Percentiles rank a stretch among this genome's conserved stretches.
Conservation (phyloP, 352 stramenopile genomes). For the Globisporangium cystogenes region DNA sequence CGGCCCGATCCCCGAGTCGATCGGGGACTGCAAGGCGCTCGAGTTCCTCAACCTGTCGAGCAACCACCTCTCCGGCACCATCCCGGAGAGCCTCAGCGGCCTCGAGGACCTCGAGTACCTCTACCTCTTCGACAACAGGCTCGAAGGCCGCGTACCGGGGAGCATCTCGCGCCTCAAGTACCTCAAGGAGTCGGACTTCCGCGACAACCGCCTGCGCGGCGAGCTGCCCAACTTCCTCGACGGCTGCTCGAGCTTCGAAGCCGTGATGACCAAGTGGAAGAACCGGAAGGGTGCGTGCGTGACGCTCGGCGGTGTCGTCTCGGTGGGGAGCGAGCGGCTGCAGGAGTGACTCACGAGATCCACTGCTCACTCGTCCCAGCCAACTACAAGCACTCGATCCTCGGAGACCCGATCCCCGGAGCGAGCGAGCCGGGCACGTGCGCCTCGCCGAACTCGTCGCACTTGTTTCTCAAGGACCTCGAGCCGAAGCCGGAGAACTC, state of each 20-base stretch:
- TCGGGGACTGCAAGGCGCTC: slow-evolving; percentile 66
- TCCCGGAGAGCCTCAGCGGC: slow-evolving; percentile 64
- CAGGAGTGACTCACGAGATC: too few relatives aligned
- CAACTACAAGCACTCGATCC: slow-evolving; percentile 63
- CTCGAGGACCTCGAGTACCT: slow-evolving; percentile 77
- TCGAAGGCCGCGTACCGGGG: slow-evolving; percentile 61
- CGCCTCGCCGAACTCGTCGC: slow-evolving; percentile 22
- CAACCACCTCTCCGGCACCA: slow-evolving; percentile 67
- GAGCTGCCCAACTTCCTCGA: slow-evolving; percentile 82
- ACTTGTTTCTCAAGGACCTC: slow-evolving; percentile 50
- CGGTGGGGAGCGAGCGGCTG: background rate
- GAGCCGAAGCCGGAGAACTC: slow-evolving; percentile 51
- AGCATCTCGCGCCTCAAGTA: slow-evolving; percentile 71
- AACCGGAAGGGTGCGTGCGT: slow-evolving; percentile 44
- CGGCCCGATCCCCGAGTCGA: slow-evolving; percentile 52
- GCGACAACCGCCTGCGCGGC: slow-evolving; percentile 64
- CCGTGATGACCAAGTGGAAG: slow-evolving; percentile 83
- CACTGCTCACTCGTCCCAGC: slow-evolving; percentile 20
- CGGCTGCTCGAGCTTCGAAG: slow-evolving; percentile 69
- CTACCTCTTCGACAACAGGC: slow-evolving; percentile 83
- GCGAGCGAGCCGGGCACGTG: slow-evolving; percentile 20
- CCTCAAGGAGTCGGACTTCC: slow-evolving; percentile 76
- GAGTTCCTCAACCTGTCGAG: slow-evolving; percentile 86
- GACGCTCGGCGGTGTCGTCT: too few relatives aligned
- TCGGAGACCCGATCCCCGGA: slow-evolving; percentile 58